A percentile compares a stretch with the other conserved stretches of the same genome.
phyloP scores from a whole-genome alignment of 2,329 filamentous ascomycete species.

The Xylaria sp. region DNA sequence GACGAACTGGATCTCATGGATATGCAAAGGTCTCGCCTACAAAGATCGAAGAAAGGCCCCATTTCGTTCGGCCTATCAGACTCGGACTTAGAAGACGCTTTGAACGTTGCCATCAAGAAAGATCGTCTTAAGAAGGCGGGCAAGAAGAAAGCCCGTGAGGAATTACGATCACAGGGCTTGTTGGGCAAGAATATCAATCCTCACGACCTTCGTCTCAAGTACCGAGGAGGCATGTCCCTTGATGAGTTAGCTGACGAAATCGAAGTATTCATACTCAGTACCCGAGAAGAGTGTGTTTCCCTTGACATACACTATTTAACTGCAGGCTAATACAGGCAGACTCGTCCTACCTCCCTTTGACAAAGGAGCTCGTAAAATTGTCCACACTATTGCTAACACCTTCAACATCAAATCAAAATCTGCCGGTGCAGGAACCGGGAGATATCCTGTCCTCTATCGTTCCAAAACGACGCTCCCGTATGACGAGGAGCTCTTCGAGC shows the following conservation, averaged over 20 bases:
- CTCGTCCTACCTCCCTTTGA: constrained; percentile 86
- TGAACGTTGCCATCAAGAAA: constrained; percentile 71
- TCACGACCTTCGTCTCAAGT: constrained; percentile 75
- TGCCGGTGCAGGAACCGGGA: constrained; percentile 75
- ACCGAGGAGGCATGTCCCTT: constrained; percentile 76
- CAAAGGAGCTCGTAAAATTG: constrained; percentile 76
- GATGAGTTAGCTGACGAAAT: constrained; percentile 79
- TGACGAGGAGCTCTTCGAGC: constrained; percentile 65
- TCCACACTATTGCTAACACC: constrained; percentile 81
- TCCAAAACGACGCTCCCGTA: constrained; percentile 74
- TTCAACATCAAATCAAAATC: constrained; percentile 89
- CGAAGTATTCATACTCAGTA: constrained; percentile 73
- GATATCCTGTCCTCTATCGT: constrained; percentile 82
- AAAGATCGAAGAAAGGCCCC: constrained; percentile 70
- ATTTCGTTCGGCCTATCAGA: constrained; percentile 71
- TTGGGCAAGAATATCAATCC: constrained; percentile 69
- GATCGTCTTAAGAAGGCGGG: constrained; percentile 78
- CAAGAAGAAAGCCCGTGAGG: constrained; percentile 76
- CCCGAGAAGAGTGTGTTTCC: constrained; percentile 68
- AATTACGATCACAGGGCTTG: constrained; percentile 72
- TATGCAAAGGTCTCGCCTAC: constrained; percentile 76
- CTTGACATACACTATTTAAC: constrained; percentile 9
- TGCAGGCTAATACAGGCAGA: constrained; percentile 55
- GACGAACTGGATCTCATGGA: constrained; percentile 89
- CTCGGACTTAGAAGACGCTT: constrained; percentile 70